Evolutionary conservation across 148 eudicot species (phyloP).

Genomic region (Fallopia convolvulus): DNA sequence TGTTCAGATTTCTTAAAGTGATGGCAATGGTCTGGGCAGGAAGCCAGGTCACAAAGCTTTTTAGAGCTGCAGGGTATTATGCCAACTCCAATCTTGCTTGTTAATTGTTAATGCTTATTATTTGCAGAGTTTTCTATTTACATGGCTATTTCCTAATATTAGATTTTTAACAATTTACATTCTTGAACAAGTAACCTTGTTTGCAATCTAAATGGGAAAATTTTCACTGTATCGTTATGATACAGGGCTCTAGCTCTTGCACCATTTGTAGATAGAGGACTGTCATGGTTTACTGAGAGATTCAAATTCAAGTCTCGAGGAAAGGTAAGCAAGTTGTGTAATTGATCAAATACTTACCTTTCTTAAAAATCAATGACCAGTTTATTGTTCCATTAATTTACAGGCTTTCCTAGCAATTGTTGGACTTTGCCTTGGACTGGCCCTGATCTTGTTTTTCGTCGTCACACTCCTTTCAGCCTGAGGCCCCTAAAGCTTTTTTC

Average conservation of each 20-base stretch:
- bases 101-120: not conserved
- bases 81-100: conserved; percentile 7
- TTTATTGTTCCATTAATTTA: not conserved
- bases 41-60: conserved; percentile 86
- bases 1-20: conserved; percentile 64
- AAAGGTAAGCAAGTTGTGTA: conserved; percentile 31
- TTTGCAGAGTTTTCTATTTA: too few relatives aligned
- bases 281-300: conserved; percentile 58
- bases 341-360: not conserved
- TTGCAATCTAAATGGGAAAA: not conserved
- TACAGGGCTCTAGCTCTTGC: conserved; percentile 86
- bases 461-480: conserved; percentile 58
- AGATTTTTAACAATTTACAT: not conserved
- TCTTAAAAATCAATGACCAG: not conserved
- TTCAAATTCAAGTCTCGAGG: conserved; percentile 56
- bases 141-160: not conserved
- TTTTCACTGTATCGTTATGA: not conserved
- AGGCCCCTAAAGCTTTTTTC: not conserved
- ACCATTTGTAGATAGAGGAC: conserved; percentile 58
- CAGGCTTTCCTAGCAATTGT: conserved; percentile 70
- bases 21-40: conserved; percentile 99
- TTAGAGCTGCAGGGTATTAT: conserved; percentile 85
- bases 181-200: not conserved
- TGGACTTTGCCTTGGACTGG: conserved; percentile 54
- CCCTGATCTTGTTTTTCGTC: conserved; percentile 41